Base-by-base conservation (phyloP, 495 filamentous ascomycete genomes). In the Hypomontagnella submonticulosa region DNA sequence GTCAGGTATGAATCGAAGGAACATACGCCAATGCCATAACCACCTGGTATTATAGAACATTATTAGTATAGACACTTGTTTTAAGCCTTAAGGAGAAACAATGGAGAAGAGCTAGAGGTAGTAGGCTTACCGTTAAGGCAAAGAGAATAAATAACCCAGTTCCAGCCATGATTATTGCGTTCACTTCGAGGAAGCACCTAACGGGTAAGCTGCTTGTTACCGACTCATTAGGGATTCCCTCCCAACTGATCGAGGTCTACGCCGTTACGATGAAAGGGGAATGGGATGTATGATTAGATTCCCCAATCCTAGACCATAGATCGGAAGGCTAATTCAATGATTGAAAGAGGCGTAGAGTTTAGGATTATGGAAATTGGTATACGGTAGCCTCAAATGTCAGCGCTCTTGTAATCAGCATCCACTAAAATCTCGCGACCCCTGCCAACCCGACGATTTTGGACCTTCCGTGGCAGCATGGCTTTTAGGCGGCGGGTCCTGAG, bases 11-110 rank as follows among this genome's bases (percentile, higher is more conserved):
- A 32, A 41, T 62, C 23, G 37, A 44, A 48, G 61, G 47, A 13
- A 81, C 88, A 78, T 85, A 97, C 95, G 95, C 93, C 72, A 92
- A 80, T 66, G 92, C 93, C 95, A 99, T 99, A 69, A 97, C 88
- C 72, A 90, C 84, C 81, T 83, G 37, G 38, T 34, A 18, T 20
- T 32, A 8, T 41, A 33, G 23, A 30, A 57, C 62, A 73, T 54
- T 70, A 71, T 71, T 46, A 66, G 36, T 56, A 40, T 44, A 50
- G 12, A 53, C 6, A 27, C 6, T 27, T 27, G 32, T 2, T 23
- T 12, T 12, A 41, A 34, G 43, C 42, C 6, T 34, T 11, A 36
- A 49, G 20, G 20, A 27, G 1, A 9, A n/a, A 27, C 9, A 32
- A 15, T 38, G 38, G n/a, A n/a, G 8, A 40, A 12, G n/a, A 23